Evolutionary conservation across 805 yeast genomes (phyloP), one percentile per base, ranked within the genome.

Genomic region (Phaffomyces antillensis): DNA sequence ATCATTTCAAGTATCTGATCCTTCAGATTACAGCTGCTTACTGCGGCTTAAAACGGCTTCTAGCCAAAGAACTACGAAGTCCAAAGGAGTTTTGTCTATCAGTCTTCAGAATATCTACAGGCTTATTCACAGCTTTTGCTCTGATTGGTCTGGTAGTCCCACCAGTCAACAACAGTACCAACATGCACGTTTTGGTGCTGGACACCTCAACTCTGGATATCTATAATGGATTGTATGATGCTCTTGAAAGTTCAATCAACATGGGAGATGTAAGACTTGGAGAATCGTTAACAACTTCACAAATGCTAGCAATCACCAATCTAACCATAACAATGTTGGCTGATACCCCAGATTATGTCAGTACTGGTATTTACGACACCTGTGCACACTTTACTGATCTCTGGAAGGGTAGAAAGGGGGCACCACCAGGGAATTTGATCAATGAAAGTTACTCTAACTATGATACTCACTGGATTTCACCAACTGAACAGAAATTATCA

Each of bases 151-250:
- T 50, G 44, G 33, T 55, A 15, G 42, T 56, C 0, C 56, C 54
- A 40, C 2, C 28, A 11, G 30, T 38, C 8, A 38, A n/a, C 13
- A 10, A 32, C 15, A 34, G 39, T 13, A 46, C 39, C 8, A 32
- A 34, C 23, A 36, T 54, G 36, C 49, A 52, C 4, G 49, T 55
- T 11, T 51, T 56, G 17, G 54, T 69, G 35, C 61, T 80, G 34
- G 71, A 73, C 52, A 76, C 79, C 46, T 67, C 74, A 5, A 80
- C 75, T 51, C 59, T 71, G 7, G 78, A 76, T 47, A 74, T 80
- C 17, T 71, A 80, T 1, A 52, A 62, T 17, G 86, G 85, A 1
- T 58, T 80, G 9, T 79, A 76, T 52, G 58, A 67, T 23, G 64
- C 73, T 6, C 58, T 75, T 43, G 58, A 76, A 39, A 55, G 51